These are phyloP conservation scores for Pseudognaphalium luteoalbum DNA, from an alignment of 129 eudicot genomes.

Conservation along the genomic window DNA sequence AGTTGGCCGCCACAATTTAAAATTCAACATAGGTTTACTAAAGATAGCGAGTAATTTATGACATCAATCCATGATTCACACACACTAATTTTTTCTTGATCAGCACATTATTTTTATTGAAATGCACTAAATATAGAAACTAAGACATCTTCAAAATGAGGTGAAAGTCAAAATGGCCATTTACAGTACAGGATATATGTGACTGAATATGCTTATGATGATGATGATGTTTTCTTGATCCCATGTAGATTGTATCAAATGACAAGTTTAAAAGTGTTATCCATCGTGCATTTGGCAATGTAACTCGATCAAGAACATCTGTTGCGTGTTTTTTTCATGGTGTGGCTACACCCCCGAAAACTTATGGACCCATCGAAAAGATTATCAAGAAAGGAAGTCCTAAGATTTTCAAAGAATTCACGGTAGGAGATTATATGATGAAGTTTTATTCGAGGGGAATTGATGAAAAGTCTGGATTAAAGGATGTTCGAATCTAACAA, in stretches of 20 bases:
- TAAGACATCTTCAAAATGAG: not conserved
- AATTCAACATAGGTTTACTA: too few species aligned
- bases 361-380: constrained; percentile 53
- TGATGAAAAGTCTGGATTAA: constrained; percentile 28
- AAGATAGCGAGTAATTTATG: too few species aligned
- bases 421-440: constrained; percentile 24
- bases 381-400: constrained; percentile 51
- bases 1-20: not conserved
- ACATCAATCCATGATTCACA: too few species aligned
- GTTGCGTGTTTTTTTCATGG: constrained; percentile 42
- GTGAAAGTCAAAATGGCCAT: not conserved
- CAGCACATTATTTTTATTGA: too few species aligned
- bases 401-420: constrained; percentile 32
- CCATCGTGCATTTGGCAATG: constrained; percentile 45
- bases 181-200: not conserved
- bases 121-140: not conserved
- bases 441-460: constrained; percentile 30
- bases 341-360: constrained; percentile 9
- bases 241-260: constrained; percentile 47
- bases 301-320: constrained; percentile 45
- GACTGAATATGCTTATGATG: not conserved
- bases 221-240: constrained; percentile 2
- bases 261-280: constrained; percentile 49
- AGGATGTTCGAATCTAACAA: constrained; percentile 24
- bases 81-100: too few species aligned